Percentiles rank a stretch among this genome's conserved stretches.
Evolutionary conservation across 2,329 filamentous ascomycete species (phyloP).

Genomic region (Elsinoe ampelina): DNA sequence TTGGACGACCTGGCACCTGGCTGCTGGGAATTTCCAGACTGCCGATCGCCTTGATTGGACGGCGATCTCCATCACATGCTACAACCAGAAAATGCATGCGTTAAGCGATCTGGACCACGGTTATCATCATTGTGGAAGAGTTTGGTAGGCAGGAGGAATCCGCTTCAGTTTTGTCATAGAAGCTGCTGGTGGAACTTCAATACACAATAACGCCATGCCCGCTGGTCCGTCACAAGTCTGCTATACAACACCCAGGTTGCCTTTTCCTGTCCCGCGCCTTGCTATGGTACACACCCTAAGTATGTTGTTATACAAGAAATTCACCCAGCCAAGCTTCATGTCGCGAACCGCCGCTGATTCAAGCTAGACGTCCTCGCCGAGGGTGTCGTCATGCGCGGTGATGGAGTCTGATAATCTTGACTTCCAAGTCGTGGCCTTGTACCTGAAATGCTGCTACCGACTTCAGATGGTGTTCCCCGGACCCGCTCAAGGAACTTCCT

Average conservation of each 20-base stretch:
- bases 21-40: constrained; percentile 5
- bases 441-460: constrained; percentile 3
- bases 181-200: not conserved
- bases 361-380: not conserved
- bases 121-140: not conserved
- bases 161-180: no score
- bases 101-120: not conserved
- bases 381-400: constrained; percentile 1
- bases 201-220: not conserved
- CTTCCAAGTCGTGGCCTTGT: constrained; percentile 1
- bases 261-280: not conserved
- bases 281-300: not conserved
- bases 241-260: not conserved
- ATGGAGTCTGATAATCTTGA: constrained; percentile 4
- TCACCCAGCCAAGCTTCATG: not conserved
- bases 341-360: constrained; percentile 6
- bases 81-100: not conserved
- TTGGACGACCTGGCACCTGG: not conserved
- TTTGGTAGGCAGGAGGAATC: not conserved
- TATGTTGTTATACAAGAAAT: not conserved
- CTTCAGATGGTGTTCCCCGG: constrained; percentile 6
- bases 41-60: not conserved
- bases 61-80: constrained; percentile 1
- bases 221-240: not conserved
- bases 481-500: constrained; percentile 9